Evolutionary conservation across 2,329 filamentous ascomycete genomes (phyloP).

Genomic region (Apiospora sp.): DNA sequence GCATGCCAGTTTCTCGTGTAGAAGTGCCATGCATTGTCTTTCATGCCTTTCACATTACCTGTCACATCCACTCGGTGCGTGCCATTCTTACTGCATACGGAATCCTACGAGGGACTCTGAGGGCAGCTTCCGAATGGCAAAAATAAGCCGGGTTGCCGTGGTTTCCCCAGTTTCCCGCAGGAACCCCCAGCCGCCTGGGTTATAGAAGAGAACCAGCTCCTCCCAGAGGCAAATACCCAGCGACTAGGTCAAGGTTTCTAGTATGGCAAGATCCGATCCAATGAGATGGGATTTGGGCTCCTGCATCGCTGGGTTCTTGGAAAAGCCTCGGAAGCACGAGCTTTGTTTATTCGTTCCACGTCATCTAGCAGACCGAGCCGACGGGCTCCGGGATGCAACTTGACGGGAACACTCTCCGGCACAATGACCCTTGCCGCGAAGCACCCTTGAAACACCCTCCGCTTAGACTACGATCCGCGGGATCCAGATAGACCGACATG

Average conservation of each 20-base stretch:
- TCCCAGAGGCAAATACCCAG: background rate
- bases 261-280: background rate
- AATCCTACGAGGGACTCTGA: background rate
- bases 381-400: background rate
- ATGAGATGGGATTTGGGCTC: background rate
- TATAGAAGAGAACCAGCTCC: background rate
- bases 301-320: background rate
- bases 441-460: background rate
- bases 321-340: background rate
- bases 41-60: background rate
- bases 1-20: background rate
- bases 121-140: background rate
- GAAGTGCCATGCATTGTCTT: background rate
- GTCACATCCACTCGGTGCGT: background rate
- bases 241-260: background rate
- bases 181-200: background rate
- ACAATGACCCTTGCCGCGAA: background rate
- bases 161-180: background rate
- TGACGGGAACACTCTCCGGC: background rate
- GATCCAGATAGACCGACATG: background rate
- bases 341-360: background rate
- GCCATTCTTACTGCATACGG: background rate
- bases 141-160: background rate
- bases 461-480: background rate
- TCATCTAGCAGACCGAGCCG: slow-evolving; percentile 4